Percentiles rank a stretch among this genome's conserved stretches.
Conservation (phyloP, 2,329 filamentous ascomycete species). For the Trichoderma sp. region DNA sequence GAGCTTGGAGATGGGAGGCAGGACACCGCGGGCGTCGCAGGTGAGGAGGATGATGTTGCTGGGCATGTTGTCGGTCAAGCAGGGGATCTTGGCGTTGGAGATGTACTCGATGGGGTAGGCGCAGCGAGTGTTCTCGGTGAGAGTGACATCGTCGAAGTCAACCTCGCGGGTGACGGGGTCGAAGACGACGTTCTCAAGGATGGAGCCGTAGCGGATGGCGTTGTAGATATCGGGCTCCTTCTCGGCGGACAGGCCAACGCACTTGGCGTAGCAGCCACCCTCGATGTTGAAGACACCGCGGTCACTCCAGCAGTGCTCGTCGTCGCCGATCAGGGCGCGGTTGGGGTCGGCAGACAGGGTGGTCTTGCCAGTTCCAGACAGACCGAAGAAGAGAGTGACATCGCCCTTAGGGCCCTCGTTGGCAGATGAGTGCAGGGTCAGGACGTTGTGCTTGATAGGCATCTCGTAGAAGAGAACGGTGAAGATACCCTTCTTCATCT, state of each 20-base stretch:
- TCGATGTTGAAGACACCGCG: conserved; percentile 98
- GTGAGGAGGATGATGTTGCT: conserved; percentile 98
- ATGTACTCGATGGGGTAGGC: conserved; percentile 99
- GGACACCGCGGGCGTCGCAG: conserved; percentile 94
- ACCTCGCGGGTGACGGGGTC: conserved; percentile 84
- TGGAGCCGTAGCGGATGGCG: conserved; percentile 94
- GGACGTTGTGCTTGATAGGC: conserved; percentile 98
- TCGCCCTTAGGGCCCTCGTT: conserved; percentile 95
- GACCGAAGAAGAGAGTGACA: conserved; percentile 98
- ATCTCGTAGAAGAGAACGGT: conserved; percentile 99
- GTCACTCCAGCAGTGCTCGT: conserved; percentile 99
- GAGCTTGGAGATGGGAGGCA: conserved; percentile 97
- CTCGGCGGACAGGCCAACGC: conserved; percentile 92
- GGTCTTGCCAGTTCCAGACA: conserved; percentile 98
- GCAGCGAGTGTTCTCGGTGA: conserved; percentile 97
- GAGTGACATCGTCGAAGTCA: conserved; percentile 90
- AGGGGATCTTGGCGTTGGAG: conserved; percentile 97
- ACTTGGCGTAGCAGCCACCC: conserved; percentile 99
- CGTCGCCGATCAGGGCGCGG: conserved; percentile 92
- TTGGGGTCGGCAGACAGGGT: conserved; percentile 96
- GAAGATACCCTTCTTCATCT: conserved; percentile 89
- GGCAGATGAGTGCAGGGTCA: conserved; percentile 96
- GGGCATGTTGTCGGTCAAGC: conserved; percentile 81
- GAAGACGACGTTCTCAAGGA: conserved; percentile 98
- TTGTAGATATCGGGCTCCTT: conserved; percentile 98